Conservation (phyloP, 148 eudicot species). For the Beta vulgaris region DNA sequence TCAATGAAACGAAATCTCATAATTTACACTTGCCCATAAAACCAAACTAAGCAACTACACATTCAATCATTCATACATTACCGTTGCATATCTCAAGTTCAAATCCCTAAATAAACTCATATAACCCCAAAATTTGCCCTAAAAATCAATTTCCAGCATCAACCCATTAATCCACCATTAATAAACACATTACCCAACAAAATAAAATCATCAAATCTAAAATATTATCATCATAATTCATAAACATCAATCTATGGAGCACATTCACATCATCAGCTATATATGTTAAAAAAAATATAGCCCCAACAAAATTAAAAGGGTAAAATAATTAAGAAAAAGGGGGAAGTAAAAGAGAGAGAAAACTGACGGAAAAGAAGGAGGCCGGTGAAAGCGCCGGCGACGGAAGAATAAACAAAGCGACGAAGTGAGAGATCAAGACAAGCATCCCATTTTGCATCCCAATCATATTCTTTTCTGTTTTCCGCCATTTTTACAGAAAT, state of each 20-base stretch:
- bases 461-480: conserved; percentile 45
- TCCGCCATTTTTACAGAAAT: conserved; percentile 43
- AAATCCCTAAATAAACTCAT: not conserved
- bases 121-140: not conserved
- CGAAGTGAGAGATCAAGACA: conserved; percentile 82
- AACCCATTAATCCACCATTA: conserved; percentile 5
- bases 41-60: no score
- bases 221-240: not conserved
- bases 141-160: not conserved
- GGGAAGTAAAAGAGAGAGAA: not conserved
- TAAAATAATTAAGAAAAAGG: not conserved
- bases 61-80: not conserved
- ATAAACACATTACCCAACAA: conserved; percentile 8
- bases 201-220: not conserved
- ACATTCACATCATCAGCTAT: not conserved
- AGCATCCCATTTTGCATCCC: conserved; percentile 84
- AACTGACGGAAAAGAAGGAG: conserved; percentile 79
- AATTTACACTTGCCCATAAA: no score
- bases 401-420: conserved; percentile 64
- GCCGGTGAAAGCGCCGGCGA: conserved; percentile 71
- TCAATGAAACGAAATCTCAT: no score
- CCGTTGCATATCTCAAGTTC: not conserved
- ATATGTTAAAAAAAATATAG: not conserved
- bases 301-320: not conserved
- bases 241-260: not conserved